Conservation (phyloP, 306 rosid species). For the Trifolium subterraneum region DNA sequence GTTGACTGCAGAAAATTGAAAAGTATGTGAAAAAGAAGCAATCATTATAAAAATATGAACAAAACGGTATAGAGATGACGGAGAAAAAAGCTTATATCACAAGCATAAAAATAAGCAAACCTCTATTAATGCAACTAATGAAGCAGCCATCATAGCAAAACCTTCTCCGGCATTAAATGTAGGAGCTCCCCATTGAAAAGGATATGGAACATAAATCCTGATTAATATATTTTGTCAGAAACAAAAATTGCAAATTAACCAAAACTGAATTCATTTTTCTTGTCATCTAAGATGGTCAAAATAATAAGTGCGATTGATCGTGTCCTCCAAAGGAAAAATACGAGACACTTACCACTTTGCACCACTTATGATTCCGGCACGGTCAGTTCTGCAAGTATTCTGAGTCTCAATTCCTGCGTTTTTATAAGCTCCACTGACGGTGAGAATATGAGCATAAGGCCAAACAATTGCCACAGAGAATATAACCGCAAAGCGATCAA, state of each 20-base stretch:
- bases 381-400: conserved; percentile 87
- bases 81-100: neutral
- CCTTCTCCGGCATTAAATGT: conserved; percentile 96
- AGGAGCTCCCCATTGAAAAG: conserved; percentile 99
- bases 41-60: neutral
- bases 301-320: conserved; percentile 13
- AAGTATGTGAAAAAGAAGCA: conserved; percentile 18
- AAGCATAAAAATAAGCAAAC: conserved; percentile 22
- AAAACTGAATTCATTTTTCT: neutral
- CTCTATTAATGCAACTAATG: conserved; percentile 92
- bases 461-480: conserved; percentile 84
- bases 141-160: conserved; percentile 96
- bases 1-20: conserved; percentile 68
- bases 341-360: conserved; percentile 76
- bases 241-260: neutral
- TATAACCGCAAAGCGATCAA: conserved; percentile 83
- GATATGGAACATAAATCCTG: conserved; percentile 92
- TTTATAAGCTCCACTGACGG: conserved; percentile 92
- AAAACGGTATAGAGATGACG: neutral
- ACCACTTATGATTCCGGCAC: conserved; percentile 82
- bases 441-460: conserved; percentile 85
- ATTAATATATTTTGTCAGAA: neutral
- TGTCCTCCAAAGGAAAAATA: neutral
- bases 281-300: neutral
- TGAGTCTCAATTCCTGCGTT: conserved; percentile 60